Evolutionary conservation across 2,329 filamentous ascomycete genomes (phyloP), one percentile per base, ranked within the genome.

Genomic region (Hymenotorrendiella dingleyae): DNA sequence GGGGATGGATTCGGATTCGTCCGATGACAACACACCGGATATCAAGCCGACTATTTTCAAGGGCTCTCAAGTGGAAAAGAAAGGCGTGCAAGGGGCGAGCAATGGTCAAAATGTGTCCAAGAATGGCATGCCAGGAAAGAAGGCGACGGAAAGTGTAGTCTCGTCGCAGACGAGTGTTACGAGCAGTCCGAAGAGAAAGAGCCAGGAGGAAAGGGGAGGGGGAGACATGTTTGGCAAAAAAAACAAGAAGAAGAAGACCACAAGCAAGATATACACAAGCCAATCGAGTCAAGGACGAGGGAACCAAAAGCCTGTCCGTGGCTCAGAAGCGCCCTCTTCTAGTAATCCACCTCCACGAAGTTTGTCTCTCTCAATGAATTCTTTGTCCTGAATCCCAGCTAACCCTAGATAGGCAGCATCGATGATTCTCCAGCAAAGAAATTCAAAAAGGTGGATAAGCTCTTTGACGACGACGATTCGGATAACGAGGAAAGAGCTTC

Each of bases 151-250:
- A 20, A 21, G 9, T n/a, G 17, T 22, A 27, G 12, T 26, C 23
- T 27, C 34, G 10, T 22, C 11, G 23, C 34, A 36, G 12, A 26
- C n/a, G 2, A 36, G 34, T 14, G 20, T 10, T 6, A 10, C 14
- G 14, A 24, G 16, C 14, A 47, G 37, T 28, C 39, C 43, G 4
- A 57, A 55, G 40, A 50, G 52, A 20, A 56, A 53, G 29, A 39
- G 16, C 4, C 20, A 43, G 19, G 43, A 46, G 14, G 14, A n/a
- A 12, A 21, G 19, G 17, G 7, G 10, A 24, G 19, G 19, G n/a
- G 20, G 20, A 16, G 29, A 33, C 16, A 7, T 16, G 14, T 33
- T 28, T 28, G 22, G 22, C 5, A 10, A 11, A 19, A 6, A 17
- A 5, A 9, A 4, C 12, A 11, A n/a, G 3, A 17, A n/a, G 4